phyloP scores from a whole-genome alignment of 179 eudicot genomes.

The Spinacia oleracea region DNA sequence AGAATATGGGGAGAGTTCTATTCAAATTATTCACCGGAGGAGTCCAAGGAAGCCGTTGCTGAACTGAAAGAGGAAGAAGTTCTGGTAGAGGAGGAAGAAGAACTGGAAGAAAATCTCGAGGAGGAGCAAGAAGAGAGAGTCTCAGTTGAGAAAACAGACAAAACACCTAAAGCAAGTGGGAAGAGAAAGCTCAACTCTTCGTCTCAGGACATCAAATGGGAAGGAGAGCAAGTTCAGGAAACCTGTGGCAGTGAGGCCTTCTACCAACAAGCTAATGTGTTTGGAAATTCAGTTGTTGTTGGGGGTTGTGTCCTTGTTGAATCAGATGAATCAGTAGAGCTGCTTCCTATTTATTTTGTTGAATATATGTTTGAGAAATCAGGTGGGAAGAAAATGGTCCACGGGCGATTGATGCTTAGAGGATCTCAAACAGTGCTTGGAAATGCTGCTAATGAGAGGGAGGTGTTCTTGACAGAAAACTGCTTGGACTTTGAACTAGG shows the following conservation, averaged over 20 bases:
- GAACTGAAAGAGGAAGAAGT: conserved; percentile 60
- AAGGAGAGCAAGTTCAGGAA: conserved; percentile 49
- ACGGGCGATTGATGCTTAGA: conserved; percentile 77
- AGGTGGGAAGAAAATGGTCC: conserved; percentile 63
- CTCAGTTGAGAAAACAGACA: too few species aligned
- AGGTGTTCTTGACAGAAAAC: conserved; percentile 74
- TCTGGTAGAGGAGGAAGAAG: conserved; percentile 56
- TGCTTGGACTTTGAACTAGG: conserved; percentile 75
- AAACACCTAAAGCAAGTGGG: too few species aligned
- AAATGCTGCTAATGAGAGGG: conserved; percentile 77
- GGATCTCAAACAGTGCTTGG: conserved; percentile 82
- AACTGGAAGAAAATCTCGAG: conserved; percentile 58
- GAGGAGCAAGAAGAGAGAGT: too few species aligned
- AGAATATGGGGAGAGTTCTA: conserved; percentile 94
- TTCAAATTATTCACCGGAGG: conserved; percentile 77
- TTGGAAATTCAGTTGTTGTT: conserved; percentile 51
- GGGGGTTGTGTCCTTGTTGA: conserved; percentile 69
- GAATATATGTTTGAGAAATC: conserved; percentile 84
- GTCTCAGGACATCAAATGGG: conserved; percentile 58
- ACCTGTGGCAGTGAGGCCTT: conserved; percentile 38
- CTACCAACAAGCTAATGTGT: conserved; percentile 54
- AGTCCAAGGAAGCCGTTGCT: conserved; percentile 40
- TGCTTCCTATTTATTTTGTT: conserved; percentile 56
- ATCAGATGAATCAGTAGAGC: conserved; percentile 39
- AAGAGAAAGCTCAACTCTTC: too few species aligned